Conservation (phyloP, 2,329 filamentous ascomycete species). For the Teratosphaeriaceae sp. region DNA sequence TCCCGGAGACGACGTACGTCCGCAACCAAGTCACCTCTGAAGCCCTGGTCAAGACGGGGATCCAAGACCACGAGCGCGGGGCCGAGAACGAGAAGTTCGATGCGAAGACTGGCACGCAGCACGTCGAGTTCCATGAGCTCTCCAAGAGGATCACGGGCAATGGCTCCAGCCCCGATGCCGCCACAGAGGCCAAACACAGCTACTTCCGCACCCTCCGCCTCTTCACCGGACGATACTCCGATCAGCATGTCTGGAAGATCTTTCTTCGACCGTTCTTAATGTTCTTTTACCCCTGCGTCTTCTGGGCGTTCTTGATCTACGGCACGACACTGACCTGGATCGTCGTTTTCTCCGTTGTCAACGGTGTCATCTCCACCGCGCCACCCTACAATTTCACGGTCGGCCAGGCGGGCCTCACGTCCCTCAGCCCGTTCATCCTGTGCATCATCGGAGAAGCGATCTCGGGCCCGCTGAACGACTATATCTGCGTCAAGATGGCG, state of each 20-base stretch:
- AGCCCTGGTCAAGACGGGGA: slow-evolving; percentile 10
- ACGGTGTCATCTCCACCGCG: slow-evolving; percentile 34
- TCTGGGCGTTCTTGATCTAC: slow-evolving; percentile 37
- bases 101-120: slow-evolving; percentile 11
- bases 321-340: slow-evolving; percentile 36
- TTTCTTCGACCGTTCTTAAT: slow-evolving; percentile 30
- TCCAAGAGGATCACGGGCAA: slow-evolving; percentile 12
- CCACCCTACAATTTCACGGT: slow-evolving; percentile 42
- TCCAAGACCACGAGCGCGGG: slow-evolving; percentile 10
- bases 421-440: slow-evolving; percentile 44
- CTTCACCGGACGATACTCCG: slow-evolving; percentile 29
- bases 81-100: slow-evolving; percentile 15
- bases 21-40: slow-evolving; percentile 9
- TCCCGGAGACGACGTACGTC: slow-evolving; percentile 26
- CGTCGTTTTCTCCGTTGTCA: slow-evolving; percentile 41
- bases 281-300: slow-evolving; percentile 32
- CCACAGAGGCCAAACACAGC: slow-evolving; percentile 20
- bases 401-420: slow-evolving; percentile 42
- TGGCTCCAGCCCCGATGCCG: slow-evolving; percentile 8
- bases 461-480: slow-evolving; percentile 42
- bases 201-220: slow-evolving; percentile 24
- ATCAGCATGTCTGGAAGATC: slow-evolving; percentile 30
- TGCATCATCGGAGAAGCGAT: slow-evolving; percentile 41
- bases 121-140: slow-evolving; percentile 12
- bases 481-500: slow-evolving; percentile 29